A percentile compares a stretch with the other conserved stretches of the same genome.
phyloP scores from a whole-genome alignment of 2,329 filamentous ascomycete species.

The Alternaria infectoria region DNA sequence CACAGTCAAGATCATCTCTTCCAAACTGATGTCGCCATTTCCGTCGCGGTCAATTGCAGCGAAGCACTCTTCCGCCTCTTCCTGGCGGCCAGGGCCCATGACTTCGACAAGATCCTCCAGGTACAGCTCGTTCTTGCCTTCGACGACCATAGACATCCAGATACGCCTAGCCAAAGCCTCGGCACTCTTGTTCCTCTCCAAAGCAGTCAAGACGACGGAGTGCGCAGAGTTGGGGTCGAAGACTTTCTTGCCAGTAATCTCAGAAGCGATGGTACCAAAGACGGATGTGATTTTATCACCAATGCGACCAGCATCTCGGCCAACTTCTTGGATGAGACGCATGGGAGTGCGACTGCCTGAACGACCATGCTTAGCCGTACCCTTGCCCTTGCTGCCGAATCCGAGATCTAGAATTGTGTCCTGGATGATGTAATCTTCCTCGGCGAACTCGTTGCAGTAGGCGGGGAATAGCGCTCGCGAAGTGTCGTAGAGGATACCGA shows the following conservation, averaged over 20 bases:
- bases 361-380: conserved; percentile 51
- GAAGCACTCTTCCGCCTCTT: conserved; percentile 88
- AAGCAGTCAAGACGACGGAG: conserved; percentile 84
- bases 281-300: conserved; percentile 93
- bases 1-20: conserved; percentile 91
- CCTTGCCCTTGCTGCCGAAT: conserved; percentile 62
- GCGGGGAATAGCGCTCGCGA: conserved; percentile 88
- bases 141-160: conserved; percentile 98
- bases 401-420: conserved; percentile 69
- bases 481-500: conserved; percentile 87
- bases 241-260: conserved; percentile 93
- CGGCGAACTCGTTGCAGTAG: conserved; percentile 87
- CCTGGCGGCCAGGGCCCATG: conserved; percentile 73
- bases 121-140: conserved; percentile 80
- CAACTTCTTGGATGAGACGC: conserved; percentile 72
- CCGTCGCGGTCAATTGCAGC: conserved; percentile 79
- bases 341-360: conserved; percentile 76
- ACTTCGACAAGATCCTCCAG: conserved; percentile 87
- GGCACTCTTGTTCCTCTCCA: conserved; percentile 82
- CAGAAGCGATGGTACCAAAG: conserved; percentile 90
- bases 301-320: conserved; percentile 73
- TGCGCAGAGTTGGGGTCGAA: conserved; percentile 93
- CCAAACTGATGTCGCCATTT: conserved; percentile 92
- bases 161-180: conserved; percentile 93
- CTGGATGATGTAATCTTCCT: conserved; percentile 91